A percentile compares a stretch with the other conserved stretches of the same genome.
These are phyloP conservation scores for Cenchrus purpureus DNA, from an alignment of 176 grass and related monocot genomes.

Conservation along the genomic window DNA sequence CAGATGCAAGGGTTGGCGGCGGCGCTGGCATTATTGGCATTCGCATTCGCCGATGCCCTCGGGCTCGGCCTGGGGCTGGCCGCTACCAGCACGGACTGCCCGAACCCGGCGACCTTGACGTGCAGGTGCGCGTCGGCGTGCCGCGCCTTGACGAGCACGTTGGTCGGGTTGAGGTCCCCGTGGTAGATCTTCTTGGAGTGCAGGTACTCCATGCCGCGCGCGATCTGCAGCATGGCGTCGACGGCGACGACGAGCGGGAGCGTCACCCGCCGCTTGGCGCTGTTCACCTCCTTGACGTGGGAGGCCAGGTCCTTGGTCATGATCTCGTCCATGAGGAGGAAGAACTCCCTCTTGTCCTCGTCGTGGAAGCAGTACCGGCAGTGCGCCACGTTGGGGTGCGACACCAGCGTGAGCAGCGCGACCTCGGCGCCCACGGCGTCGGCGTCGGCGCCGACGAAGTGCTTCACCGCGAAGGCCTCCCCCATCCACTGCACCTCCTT, in stretches of 20 bases:
- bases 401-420: constrained; percentile 57
- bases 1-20: constrained; percentile 61
- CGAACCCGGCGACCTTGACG: constrained; percentile 71
- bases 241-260: constrained; percentile 69
- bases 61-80: not conserved
- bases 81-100: not conserved
- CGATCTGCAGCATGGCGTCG: constrained; percentile 85
- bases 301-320: constrained; percentile 73
- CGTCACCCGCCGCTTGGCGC: constrained; percentile 51
- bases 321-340: constrained; percentile 72
- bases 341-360: constrained; percentile 80
- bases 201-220: constrained; percentile 91
- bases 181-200: constrained; percentile 81
- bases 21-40: not conserved
- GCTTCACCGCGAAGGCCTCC: constrained; percentile 70
- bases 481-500: constrained; percentile 94
- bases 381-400: constrained; percentile 78
- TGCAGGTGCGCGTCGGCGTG: constrained; percentile 54
- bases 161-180: constrained; percentile 76
- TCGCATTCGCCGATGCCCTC: constrained; percentile 1
- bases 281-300: constrained; percentile 66
- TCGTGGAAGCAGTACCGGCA: constrained; percentile 86
- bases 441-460: constrained; percentile 57
- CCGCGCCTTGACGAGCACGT: constrained; percentile 66
- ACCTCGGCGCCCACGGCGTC: constrained; percentile 49